These are phyloP conservation scores for Gossypium gossypioides DNA, from an alignment of 441 rosid species.

Conservation along the genomic window DNA sequence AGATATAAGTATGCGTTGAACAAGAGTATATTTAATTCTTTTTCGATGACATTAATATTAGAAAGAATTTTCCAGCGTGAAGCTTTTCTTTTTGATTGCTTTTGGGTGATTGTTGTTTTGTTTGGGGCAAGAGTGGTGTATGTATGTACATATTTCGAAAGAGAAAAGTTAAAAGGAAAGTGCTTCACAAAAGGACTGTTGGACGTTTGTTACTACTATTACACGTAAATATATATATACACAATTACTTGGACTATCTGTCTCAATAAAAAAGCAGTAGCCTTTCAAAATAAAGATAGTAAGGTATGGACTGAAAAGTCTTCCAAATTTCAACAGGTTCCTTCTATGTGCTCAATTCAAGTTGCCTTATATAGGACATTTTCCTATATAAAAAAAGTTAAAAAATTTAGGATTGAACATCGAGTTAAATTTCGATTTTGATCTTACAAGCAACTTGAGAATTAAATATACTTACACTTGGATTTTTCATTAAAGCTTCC, in stretches of 20 bases:
- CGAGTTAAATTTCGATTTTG: no score
- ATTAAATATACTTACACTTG: slow-evolving; percentile 4
- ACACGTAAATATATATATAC: no score
- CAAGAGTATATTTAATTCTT: no score
- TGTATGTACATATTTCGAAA: no score
- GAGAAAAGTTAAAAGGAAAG: no score
- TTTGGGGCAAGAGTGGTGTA: no score
- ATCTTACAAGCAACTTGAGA: no score
- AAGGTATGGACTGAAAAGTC: neutral
- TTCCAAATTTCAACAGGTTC: neutral
- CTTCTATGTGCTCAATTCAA: slow-evolving; percentile 6
- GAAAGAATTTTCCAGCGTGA: neutral
- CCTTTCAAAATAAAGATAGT: neutral
- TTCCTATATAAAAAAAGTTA: no score
- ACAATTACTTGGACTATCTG: neutral
- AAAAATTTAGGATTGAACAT: no score
- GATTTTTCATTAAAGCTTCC: slow-evolving; percentile 14
- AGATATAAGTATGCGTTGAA: no score
- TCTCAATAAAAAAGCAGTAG: neutral
- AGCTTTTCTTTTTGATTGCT: neutral
- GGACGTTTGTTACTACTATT: neutral
- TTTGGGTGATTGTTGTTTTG: no score
- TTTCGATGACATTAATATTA: neutral
- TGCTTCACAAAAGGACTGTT: no score
- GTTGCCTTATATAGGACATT: neutral